A percentile compares a stretch with the other conserved stretches of the same genome.
phyloP scores from a whole-genome alignment of 345 rosid genomes.

The Alliaria petiolata region DNA sequence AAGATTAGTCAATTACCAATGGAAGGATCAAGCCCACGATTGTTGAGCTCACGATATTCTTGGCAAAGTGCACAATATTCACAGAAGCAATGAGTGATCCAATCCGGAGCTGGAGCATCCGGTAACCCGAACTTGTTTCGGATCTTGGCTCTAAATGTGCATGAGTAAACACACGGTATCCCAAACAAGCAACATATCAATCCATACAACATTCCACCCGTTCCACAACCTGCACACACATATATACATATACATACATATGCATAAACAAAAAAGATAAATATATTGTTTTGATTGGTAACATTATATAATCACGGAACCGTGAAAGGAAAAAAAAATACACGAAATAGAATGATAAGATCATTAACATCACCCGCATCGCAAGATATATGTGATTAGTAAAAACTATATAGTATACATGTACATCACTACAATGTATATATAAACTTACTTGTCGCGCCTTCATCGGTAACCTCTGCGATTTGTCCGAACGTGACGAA shows the following conservation, averaged over 20 bases:
- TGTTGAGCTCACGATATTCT: conserved; percentile 52
- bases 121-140: conserved; percentile 39
- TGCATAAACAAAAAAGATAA: neutral
- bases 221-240: conserved; percentile 14
- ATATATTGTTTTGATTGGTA: neutral
- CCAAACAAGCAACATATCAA: conserved; percentile 9
- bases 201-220: conserved; percentile 21
- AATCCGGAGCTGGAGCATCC: conserved; percentile 48
- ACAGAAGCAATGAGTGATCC: conserved; percentile 41
- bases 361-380: neutral
- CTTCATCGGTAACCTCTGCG: conserved; percentile 45
- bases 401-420: no score
- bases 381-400: neutral
- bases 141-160: conserved; percentile 37
- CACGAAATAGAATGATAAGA: neutral
- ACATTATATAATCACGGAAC: no score
- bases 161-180: conserved; percentile 23
- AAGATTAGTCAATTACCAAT: conserved; percentile 28
- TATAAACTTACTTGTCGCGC: conserved; percentile 43
- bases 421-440: no score
- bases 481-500: conserved; percentile 53
- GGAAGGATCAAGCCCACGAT: conserved; percentile 43
- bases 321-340: no score
- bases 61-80: conserved; percentile 49
- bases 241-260: neutral